Base-by-base conservation (phyloP, 192 early-diverging fungal genomes). In the Entrophospora sp. region DNA sequence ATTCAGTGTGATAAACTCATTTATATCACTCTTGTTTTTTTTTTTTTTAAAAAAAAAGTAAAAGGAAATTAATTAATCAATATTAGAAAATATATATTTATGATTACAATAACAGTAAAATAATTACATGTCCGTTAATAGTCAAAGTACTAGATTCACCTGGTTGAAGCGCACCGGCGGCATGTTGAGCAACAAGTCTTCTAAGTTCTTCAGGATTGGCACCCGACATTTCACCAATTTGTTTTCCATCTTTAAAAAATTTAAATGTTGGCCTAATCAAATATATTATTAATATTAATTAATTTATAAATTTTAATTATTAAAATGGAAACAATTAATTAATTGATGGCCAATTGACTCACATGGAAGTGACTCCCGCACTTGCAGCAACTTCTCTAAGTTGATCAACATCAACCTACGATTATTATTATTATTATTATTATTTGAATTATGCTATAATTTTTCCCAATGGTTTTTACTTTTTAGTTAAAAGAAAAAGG, bases 211-310 rank as follows among this genome's bases (percentile, higher is more conserved):
- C 62, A 22, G 81, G 78, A 73, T 91, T 87, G 6, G 90, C 95
- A 27, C 95, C 95, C 53, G 84, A 80, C 35, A 98, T 59, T 70
- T 93, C 87, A 37, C 71, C 83, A 44, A 94, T 79, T 71, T 85
- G 84, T 18, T 87, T 79, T 27, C 85, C 89, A 59, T 77, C 80
- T 63, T 87, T 81, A 80, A 80, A 95, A 65, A 94, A 79, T 64
- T 88, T 86, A 79, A 94, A 94, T 20, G 91, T 91, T 36, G 92
- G 92, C 88, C 91, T 94, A 71, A 25, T 40, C 18, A 16, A 65
- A n/a, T n/a, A n/a, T n/a, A n/a, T n/a, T n/a, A n/a, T n/a, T n/a
- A n/a, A n/a, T n/a, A n/a, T n/a, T n/a, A n/a, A n/a, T n/a, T n/a
- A n/a, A n/a, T n/a, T n/a, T n/a, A n/a, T n/a, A n/a, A n/a, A n/a